Conservation (phyloP, 1,284 basidiomycete genomes). For the Moesziomyces globuligerus region DNA sequence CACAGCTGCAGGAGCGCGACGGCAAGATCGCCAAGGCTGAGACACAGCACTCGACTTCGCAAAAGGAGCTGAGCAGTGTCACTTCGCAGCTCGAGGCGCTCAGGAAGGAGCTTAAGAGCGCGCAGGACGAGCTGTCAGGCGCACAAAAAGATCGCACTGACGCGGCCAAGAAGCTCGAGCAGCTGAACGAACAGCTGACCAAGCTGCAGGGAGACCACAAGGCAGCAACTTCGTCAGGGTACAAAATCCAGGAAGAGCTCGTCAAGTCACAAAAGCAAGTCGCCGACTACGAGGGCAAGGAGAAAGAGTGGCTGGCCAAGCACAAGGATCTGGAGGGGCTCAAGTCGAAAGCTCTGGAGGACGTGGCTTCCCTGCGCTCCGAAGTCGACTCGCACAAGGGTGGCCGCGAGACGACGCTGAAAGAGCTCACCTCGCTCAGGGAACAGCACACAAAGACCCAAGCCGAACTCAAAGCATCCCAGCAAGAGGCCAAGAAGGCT, state of each 20-base stretch:
- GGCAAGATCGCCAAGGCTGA: constrained; percentile 7
- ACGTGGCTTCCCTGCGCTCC: constrained; percentile 13
- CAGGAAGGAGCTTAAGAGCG: constrained; percentile 15
- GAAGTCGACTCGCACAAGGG: constrained; percentile 24
- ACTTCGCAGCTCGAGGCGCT: constrained; percentile 9
- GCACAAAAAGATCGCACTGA: constrained; percentile 14
- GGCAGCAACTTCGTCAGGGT: constrained; percentile 10
- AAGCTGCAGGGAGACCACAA: constrained; percentile 28
- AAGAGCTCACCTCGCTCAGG: constrained; percentile 20
- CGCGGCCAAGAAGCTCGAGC: constrained; percentile 13
- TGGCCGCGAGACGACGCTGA: constrained; percentile 13
- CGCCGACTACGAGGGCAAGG: constrained; percentile 8
- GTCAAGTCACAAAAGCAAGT: constrained; percentile 29
- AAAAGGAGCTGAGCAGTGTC: constrained; percentile 13
- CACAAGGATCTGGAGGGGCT: constrained; percentile 29
- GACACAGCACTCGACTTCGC: constrained; percentile 10
- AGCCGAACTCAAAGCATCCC: constrained; percentile 21
- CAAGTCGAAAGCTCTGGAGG: constrained; percentile 17
- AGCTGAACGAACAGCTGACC: constrained; percentile 22
- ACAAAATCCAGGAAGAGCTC: constrained; percentile 18
- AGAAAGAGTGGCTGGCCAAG: constrained; percentile 27
- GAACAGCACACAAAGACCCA: constrained; percentile 19
- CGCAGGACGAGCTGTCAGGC: constrained; percentile 7
- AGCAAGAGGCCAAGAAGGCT: constrained; percentile 16
- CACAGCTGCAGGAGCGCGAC: constrained; percentile 22